Evolutionary conservation across 129 eudicot genomes (phyloP), one percentile per base, ranked within the genome.

Genomic region (Helianthus tuberosus): DNA sequence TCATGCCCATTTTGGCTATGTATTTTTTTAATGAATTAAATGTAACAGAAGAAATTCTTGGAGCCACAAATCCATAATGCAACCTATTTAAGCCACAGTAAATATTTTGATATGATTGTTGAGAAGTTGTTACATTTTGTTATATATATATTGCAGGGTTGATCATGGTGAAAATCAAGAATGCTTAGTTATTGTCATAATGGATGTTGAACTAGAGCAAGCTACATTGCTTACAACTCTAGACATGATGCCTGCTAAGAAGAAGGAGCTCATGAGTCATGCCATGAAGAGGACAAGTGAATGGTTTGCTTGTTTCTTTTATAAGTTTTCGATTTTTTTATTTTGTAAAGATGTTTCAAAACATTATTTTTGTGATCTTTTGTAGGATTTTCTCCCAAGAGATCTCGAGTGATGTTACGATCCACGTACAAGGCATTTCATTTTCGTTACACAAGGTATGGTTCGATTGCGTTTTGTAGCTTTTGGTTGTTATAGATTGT

Each of bases 391-490:
- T 80, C 68, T 95, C 99, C 36, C 96, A 91, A 77, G 90, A 95
- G 72, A 84, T 95, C 66, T 76, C 91, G 11, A 91, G 92, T 43
- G 99, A 95, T 77, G 67, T 95, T 55, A 87, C 84, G 13, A 78
- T 95, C 66, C 77, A 39, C 13, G 89, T 79, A 48, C 94, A 73
- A 68, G 94, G 87, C 51, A 73, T 85, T 78, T 80, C 95, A 52
- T 95, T 91, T 82, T 80, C 96, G 54, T 79, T 95, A 82, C 97
- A 95, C 85, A 95, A 89, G 97, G 99, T 93, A 76, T 2, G 50
- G n/a, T 55, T 27, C 47, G 4, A 66, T 70, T 49, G 2, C 65
- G 27, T 39, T 51, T 64, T 51, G 25, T 51, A 58, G 4, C 66
- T 27, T 13, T 55, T 63, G 29, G 17, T 57, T 16, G 11, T 74